Evolutionary conservation across 495 filamentous ascomycete species (phyloP).

Genomic region (Podospora pseudopauciseta): DNA sequence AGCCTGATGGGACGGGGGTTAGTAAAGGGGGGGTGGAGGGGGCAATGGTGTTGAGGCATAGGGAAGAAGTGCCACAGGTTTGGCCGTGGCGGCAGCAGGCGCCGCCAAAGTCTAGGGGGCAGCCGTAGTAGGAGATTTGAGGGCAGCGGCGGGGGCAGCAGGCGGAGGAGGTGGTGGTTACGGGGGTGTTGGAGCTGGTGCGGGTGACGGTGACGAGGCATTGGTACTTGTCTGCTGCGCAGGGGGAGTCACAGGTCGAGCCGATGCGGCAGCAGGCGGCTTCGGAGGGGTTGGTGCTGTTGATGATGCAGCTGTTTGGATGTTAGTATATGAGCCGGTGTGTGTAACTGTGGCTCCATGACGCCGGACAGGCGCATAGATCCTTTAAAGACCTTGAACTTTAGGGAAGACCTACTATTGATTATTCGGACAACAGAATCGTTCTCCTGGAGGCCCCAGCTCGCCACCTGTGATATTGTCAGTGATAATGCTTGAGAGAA

Average conservation of each 20-base stretch:
- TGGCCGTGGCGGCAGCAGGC: conserved; percentile 43
- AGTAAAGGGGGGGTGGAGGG: conserved; percentile 19
- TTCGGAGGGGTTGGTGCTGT: conserved; percentile 17
- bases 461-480: not conserved
- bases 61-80: conserved; percentile 27
- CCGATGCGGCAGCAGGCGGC: conserved; percentile 41
- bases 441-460: not conserved
- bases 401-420: not conserved
- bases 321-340: not conserved
- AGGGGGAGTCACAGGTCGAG: conserved; percentile 33
- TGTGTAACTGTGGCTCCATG: not conserved
- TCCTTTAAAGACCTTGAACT: not conserved
- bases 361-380: not conserved
- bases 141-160: conserved; percentile 42
- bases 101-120: conserved; percentile 38
- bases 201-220: conserved; percentile 24
- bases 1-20: conserved; percentile 43
- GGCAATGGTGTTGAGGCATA: conserved; percentile 30
- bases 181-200: conserved; percentile 14
- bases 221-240: conserved; percentile 23
- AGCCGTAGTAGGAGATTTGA: conserved; percentile 37
- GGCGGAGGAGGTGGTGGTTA: conserved; percentile 22
- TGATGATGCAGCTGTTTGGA: conserved; percentile 31
- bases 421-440: not conserved
- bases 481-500: not conserved